A percentile compares a stretch with the other conserved stretches of the same genome.
Conservation (phyloP, 257 asterid genomes). For the Penstemon barbatus region DNA sequence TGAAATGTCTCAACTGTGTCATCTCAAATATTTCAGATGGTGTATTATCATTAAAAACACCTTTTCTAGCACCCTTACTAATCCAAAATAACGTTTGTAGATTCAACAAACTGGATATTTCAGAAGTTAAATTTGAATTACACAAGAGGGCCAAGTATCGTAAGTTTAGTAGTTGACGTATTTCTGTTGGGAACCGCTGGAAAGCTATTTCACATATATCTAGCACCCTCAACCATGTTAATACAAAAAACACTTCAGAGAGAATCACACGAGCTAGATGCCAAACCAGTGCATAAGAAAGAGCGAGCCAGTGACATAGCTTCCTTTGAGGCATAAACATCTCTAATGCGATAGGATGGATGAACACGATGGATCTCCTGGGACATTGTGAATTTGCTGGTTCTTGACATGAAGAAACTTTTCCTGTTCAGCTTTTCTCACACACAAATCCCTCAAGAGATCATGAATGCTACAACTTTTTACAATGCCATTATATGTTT, state of each 20-base stretch:
- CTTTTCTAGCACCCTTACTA: not conserved
- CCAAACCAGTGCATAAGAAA: not conserved
- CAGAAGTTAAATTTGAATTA: not conserved
- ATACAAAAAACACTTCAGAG: not conserved
- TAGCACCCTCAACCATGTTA: slow-evolving; percentile 17
- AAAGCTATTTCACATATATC: not conserved
- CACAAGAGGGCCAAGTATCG: slow-evolving; percentile 18
- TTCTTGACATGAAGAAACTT: slow-evolving; percentile 11
- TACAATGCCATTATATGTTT: slow-evolving; percentile 13
- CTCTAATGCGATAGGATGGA: too few species aligned
- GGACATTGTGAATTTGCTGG: not conserved
- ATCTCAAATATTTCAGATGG: slow-evolving; percentile 13
- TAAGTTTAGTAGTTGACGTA: not conserved
- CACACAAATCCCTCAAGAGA: slow-evolving; percentile 29
- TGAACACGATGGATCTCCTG: not conserved
- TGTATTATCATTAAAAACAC: not conserved
- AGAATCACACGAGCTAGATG: too few species aligned
- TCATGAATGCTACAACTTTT: slow-evolving; percentile 28
- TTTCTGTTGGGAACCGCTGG: slow-evolving; percentile 2
- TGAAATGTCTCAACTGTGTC: slow-evolving; percentile 19
- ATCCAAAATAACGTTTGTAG: slow-evolving; percentile 1
- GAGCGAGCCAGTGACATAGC: slow-evolving; percentile 10
- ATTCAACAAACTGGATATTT: slow-evolving; percentile 6
- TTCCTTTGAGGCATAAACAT: too few species aligned
- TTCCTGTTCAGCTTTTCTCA: slow-evolving; percentile 24